phyloP scores from a whole-genome alignment of 1,284 basidiomycete genomes.

The Melampsora larici-populina region DNA sequence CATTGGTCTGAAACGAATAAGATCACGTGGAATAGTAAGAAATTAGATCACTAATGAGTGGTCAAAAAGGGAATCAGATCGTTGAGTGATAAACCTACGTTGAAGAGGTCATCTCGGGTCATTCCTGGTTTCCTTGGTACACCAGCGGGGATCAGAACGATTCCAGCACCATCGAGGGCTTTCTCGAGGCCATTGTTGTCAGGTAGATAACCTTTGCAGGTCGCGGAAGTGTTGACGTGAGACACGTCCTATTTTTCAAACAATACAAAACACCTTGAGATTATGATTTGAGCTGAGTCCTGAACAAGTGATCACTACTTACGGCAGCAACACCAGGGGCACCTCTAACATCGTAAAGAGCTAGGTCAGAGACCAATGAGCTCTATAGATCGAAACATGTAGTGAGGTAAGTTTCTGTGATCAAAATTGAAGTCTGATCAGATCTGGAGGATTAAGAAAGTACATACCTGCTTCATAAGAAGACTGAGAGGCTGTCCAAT shows the following conservation, averaged over 20 bases:
- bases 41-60: not conserved
- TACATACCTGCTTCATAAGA: slow-evolving; percentile 77
- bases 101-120: slow-evolving; percentile 93
- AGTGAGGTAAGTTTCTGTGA: slow-evolving; percentile 8
- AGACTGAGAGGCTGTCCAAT: slow-evolving; percentile 91
- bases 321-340: slow-evolving; percentile 86
- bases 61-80: not conserved
- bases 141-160: slow-evolving; percentile 95
- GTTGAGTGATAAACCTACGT: slow-evolving; percentile 59
- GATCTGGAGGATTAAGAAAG: slow-evolving; percentile 57
- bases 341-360: slow-evolving; percentile 93
- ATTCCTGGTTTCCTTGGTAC: slow-evolving; percentile 94
- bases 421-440: not conserved
- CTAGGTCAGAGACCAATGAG: slow-evolving; percentile 59
- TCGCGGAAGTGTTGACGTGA: slow-evolving; percentile 57
- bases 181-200: slow-evolving; percentile 73
- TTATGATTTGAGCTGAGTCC: slow-evolving; percentile 46
- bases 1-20: slow-evolving; percentile 71
- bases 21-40: slow-evolving; percentile 30
- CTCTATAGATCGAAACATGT: slow-evolving; percentile 31
- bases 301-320: not conserved
- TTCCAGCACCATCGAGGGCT: slow-evolving; percentile 75
- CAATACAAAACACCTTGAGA: slow-evolving; percentile 41
- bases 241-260: slow-evolving; percentile 44
- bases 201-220: slow-evolving; percentile 55